These are phyloP conservation scores for Phoma sp. DNA, from an alignment of 2,329 filamentous ascomycete genomes.

Conservation along the genomic window DNA sequence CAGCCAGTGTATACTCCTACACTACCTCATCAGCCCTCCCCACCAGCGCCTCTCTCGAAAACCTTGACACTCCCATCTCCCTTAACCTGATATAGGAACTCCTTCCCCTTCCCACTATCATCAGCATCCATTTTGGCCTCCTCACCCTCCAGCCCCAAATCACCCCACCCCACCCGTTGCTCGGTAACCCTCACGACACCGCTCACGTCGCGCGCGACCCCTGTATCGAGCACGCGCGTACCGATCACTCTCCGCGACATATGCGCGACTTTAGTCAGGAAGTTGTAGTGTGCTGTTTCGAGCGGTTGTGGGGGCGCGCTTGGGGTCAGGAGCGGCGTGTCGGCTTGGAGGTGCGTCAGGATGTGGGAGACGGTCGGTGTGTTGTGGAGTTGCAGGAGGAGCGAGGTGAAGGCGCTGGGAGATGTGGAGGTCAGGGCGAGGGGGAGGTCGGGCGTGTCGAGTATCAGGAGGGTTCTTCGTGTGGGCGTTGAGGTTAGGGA, in stretches of 20 bases:
- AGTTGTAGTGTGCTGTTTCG: slow-evolving; percentile 49
- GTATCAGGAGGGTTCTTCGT: slow-evolving; percentile 50
- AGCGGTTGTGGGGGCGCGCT: slow-evolving; percentile 51
- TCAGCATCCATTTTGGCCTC: slow-evolving; percentile 32
- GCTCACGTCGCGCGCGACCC: slow-evolving; percentile 87
- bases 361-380: slow-evolving; percentile 68
- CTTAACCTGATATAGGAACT: slow-evolving; percentile 81
- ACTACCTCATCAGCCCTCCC: slow-evolving; percentile 16
- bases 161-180: slow-evolving; percentile 39
- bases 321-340: slow-evolving; percentile 70
- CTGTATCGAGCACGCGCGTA: slow-evolving; percentile 80
- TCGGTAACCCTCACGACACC: slow-evolving; percentile 80
- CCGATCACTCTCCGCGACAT: slow-evolving; percentile 74
- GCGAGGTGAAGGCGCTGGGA: slow-evolving; percentile 27
- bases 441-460: slow-evolving; percentile 54
- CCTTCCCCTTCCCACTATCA: slow-evolving; percentile 59
- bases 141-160: slow-evolving; percentile 27
- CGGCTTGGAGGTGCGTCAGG: slow-evolving; percentile 71
- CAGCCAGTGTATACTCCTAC: neutral
- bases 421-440: slow-evolving; percentile 46
- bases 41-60: slow-evolving; percentile 75
- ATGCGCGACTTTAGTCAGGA: slow-evolving; percentile 76
- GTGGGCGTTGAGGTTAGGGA: slow-evolving; percentile 13
- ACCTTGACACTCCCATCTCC: slow-evolving; percentile 81
- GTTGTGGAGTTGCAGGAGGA: slow-evolving; percentile 37